phyloP scores from a whole-genome alignment of 352 stramenopile genomes.

The Blastocystis hominis region DNA sequence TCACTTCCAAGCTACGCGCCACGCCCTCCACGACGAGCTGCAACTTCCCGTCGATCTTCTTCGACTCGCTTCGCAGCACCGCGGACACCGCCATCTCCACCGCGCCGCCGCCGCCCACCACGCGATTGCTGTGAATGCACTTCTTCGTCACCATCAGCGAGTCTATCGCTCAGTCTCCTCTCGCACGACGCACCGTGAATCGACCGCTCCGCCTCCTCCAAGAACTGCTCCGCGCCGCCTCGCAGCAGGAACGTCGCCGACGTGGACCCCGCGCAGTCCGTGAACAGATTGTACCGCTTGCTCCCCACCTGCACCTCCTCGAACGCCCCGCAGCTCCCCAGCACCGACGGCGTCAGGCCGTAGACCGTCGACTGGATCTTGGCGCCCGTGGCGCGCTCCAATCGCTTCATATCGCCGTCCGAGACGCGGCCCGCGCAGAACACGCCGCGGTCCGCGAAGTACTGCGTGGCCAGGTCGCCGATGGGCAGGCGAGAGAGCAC shows the following conservation, averaged over 20 bases:
- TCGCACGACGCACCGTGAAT: constrained; percentile 72
- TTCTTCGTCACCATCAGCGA: constrained; percentile 95
- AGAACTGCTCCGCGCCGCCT: constrained; percentile 91
- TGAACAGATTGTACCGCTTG: constrained; percentile 97
- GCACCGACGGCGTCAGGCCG: constrained; percentile 77
- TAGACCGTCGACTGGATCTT: constrained; percentile 82
- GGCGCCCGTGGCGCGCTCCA: constrained; percentile 84
- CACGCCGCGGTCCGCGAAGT: constrained; percentile 91
- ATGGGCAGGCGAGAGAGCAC: constrained; percentile 89
- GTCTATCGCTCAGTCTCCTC: constrained; percentile 64
- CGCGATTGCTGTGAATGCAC: constrained; percentile 68
- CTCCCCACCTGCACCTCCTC: constrained; percentile 92
- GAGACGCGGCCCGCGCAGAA: constrained; percentile 92
- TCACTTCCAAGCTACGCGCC: constrained; percentile 92
- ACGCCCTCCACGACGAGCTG: constrained; percentile 88
- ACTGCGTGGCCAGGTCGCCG: constrained; percentile 92
- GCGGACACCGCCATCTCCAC: constrained; percentile 71
- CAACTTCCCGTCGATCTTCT: constrained; percentile 85
- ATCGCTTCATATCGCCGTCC: constrained; percentile 90
- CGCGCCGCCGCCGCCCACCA: constrained; percentile 79
- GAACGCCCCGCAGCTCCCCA: constrained; percentile 86
- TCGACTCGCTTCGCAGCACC: background rate
- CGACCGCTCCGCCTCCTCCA: constrained; percentile 90
- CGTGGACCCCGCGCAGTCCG: constrained; percentile 81
- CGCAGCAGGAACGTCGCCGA: constrained; percentile 91